Base-by-base conservation (phyloP, 2,329 filamentous ascomycete species). In the Apiospora malaysiana region DNA sequence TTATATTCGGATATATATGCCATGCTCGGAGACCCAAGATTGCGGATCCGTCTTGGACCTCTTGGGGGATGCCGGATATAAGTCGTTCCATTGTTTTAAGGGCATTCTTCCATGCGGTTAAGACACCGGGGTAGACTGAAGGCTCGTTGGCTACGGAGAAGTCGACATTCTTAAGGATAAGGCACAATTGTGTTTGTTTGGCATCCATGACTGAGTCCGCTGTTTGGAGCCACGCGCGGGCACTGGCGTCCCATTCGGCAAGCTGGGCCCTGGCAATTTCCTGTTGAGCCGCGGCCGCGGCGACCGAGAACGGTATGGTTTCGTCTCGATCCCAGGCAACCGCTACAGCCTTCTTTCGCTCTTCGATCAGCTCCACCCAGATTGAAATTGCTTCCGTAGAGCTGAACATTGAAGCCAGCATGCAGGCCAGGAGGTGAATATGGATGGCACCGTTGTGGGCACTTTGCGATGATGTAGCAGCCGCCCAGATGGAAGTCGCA, bases 361-460 rank as follows among this genome's bases (percentile, higher is more conserved):
- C 47, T 5, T 43, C 69, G 2, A 82, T 73, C 4, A 83, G 25
- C 69, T 83, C 79, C 0, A 74, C 73, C 81, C 81, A 83, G 0
- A 82, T 72, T 0, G 80, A 76, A 1, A 72, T 78, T 2, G 81
- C 79, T 71, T 81, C 76, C 1, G 71, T 18, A 5, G 42, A 37
- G 3, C 37, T 69, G 72, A 75, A 83, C 0, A 81, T 77, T 0
- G 79, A 72, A 1, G 81, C 81, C 6, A 83, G 72, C 73, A 83
- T 79, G 70, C 81, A 82, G 2, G 78, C 79, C 0, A 83, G 72
- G 2, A 81, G 69, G 46, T 80, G 78, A 1, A 77, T 70, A 0
- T 71, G 47, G 23, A 81, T 72, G 7, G 79, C 75, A 1, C 47
- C 47, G 23, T n/a, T 27, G 9, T 51, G 25, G 8, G 47, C 23